Base-by-base conservation (phyloP, 2,329 filamentous ascomycete genomes). In the Aspergillus neoniger region DNA sequence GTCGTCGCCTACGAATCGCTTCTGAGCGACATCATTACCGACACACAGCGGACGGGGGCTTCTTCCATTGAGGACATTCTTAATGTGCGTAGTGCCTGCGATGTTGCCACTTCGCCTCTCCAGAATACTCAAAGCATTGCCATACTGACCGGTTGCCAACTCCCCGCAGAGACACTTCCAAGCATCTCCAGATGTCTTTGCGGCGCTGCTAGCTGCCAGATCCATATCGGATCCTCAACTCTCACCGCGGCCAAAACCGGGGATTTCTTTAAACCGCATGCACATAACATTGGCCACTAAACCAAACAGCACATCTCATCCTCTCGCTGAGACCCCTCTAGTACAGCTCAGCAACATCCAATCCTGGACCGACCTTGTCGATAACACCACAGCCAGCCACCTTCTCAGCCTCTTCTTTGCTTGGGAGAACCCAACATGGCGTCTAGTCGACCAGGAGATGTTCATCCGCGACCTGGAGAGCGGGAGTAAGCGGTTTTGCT, bases 381-480 rank as follows among this genome's bases (percentile, higher is more conserved):
- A 67, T 19, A 63, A 66, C 44, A 66, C 68, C 39, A 62, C 61
- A 4, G 67, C 67, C 1, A 69, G 67, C 12, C 68, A 70, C 25
- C 55, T 70, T 9, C 49, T 70, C 5, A 69, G 67, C 3, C 61
- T 69, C 10, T 70, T 68, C 50, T 70, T 70, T 39, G 61, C 62
- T 14, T 70, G 68, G 68, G 68, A 70, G 52, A 70, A 70, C 15
- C 64, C 68, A 5, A 67, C 62, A 15, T 70, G 68, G 68, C 62
- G 69, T 32, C 59, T 70, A 21, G 58, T 70, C 43, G 68, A 70
- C 19, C 64, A 62, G 49, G 41, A 61, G 7, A 43, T 63, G 19
- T 70, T 70, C 47, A 9, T 67, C 21, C 62, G 58, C 23, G 67
- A 70, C 47, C 48, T 70, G 8, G 67, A 69, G 30, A 52, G 52